These are phyloP conservation scores for Gossypioides kirkii DNA, from an alignment of 345 rosid species.

Conservation along the genomic window DNA sequence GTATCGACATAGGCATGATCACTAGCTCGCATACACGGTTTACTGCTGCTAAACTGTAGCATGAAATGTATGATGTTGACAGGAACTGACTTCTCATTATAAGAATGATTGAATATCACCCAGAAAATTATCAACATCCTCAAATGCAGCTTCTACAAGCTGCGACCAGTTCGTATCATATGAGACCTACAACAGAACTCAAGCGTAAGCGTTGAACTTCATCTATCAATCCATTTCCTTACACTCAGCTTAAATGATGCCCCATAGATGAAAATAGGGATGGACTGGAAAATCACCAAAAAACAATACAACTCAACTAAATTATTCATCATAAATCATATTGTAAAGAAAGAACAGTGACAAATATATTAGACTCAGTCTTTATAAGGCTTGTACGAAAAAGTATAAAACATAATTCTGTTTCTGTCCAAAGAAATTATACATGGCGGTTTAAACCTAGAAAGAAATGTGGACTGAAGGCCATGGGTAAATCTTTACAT, in stretches of 20 bases:
- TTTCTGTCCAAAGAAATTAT: neutral
- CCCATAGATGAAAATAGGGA: conserved; percentile 20
- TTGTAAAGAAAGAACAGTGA: neutral
- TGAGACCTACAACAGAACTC: conserved; percentile 12
- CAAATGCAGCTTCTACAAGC: conserved; percentile 72
- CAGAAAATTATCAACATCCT: conserved; percentile 67
- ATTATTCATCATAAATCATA: neutral
- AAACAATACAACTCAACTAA: neutral
- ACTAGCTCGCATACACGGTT: conserved; percentile 35
- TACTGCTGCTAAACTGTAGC: conserved; percentile 55
- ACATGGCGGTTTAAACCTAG: neutral
- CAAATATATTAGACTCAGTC: neutral
- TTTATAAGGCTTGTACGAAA: neutral
- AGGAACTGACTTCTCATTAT: conserved; percentile 50
- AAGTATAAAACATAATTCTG: neutral
- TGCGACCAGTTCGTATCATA: conserved; percentile 52
- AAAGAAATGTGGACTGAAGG: neutral
- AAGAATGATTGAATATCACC: conserved; percentile 37
- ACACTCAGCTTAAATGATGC: conserved; percentile 9
- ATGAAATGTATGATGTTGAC: conserved; percentile 41
- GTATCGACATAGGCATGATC: conserved; percentile 32
- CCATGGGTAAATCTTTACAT: neutral
- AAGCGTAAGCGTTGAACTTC: conserved; percentile 8
- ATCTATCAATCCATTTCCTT: conserved; percentile 16
- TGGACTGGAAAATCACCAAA: conserved; percentile 20